A percentile compares a stretch with the other conserved stretches of the same genome.
Conservation (phyloP, 2,329 filamentous ascomycete genomes). For the Penicillium hesseltinei region DNA sequence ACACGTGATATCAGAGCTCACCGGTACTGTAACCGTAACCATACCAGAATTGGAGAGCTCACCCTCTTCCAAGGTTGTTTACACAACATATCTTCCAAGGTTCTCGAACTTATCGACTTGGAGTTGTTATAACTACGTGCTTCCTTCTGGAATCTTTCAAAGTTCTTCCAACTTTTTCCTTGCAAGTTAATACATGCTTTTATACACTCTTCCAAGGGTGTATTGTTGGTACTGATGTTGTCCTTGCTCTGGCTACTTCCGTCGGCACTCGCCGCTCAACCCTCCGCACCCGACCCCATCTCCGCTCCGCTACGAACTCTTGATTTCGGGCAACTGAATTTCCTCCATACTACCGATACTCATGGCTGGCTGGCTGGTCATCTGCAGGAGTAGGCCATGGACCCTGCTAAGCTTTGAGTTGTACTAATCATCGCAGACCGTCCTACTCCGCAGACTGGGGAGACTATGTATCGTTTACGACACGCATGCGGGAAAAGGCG, state of each 20-base stretch:
- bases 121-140: background rate
- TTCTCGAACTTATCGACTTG: background rate
- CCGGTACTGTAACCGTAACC: conserved; percentile 33
- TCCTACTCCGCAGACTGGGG: conserved; percentile 97
- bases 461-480: conserved; percentile 90
- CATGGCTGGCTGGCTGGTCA: conserved; percentile 96
- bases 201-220: background rate
- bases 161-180: background rate
- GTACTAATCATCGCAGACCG: conserved; percentile 52
- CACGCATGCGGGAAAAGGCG: conserved; percentile 75
- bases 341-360: conserved; percentile 93
- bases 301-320: conserved; percentile 79
- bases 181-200: background rate
- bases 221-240: conserved; percentile 6
- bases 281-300: conserved; percentile 73
- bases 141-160: background rate
- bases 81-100: background rate
- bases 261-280: conserved; percentile 61
- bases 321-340: conserved; percentile 92
- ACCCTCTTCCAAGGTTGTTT: background rate
- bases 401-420: conserved; percentile 5
- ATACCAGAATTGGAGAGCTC: conserved; percentile 5
- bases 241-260: conserved; percentile 24
- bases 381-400: conserved; percentile 70
- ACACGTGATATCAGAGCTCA: conserved; percentile 37